Evolutionary conservation across 2,329 filamentous ascomycete species (phyloP).

Genomic region (Gnomoniopsis smithogilvyi): DNA sequence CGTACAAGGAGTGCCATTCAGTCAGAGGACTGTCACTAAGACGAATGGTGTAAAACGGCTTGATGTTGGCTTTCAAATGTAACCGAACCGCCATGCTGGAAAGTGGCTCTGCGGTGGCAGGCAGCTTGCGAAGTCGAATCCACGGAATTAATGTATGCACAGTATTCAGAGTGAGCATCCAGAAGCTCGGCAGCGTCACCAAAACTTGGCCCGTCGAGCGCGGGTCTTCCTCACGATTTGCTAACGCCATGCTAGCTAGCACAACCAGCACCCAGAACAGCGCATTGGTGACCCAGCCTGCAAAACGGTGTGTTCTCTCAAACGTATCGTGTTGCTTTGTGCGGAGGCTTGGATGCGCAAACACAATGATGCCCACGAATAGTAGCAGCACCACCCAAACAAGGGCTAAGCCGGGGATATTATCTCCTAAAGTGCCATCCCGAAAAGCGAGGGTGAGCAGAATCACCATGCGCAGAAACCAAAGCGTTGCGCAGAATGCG

Average conservation of each 20-base stretch:
- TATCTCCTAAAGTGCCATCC: slow-evolving; percentile 19
- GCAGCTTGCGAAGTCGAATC: slow-evolving; percentile 56
- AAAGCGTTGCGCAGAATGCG: slow-evolving; percentile 45
- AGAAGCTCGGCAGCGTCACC: slow-evolving; percentile 43
- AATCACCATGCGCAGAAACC: slow-evolving; percentile 44
- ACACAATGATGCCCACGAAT: slow-evolving; percentile 59
- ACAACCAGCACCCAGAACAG: slow-evolving; percentile 30
- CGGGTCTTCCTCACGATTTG: slow-evolving; percentile 16
- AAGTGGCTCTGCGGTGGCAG: slow-evolving; percentile 53
- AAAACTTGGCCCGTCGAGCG: slow-evolving; percentile 28
- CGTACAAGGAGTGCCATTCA: slow-evolving; percentile 63
- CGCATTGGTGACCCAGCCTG: slow-evolving; percentile 64
- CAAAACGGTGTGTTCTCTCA: slow-evolving; percentile 69
- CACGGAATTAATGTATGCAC: slow-evolving; percentile 58
- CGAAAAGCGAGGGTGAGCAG: slow-evolving; percentile 34
- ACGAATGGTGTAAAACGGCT: slow-evolving; percentile 46
- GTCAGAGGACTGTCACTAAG: slow-evolving; percentile 50
- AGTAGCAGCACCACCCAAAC: slow-evolving; percentile 52
- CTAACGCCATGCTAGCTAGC: slow-evolving; percentile 28
- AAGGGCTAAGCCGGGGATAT: slow-evolving; percentile 39
- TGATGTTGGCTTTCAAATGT: slow-evolving; percentile 49
- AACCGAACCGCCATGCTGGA: slow-evolving; percentile 60
- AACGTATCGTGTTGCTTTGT: slow-evolving; percentile 64
- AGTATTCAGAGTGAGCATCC: slow-evolving; percentile 56
- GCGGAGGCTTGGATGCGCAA: slow-evolving; percentile 63